phyloP scores from a whole-genome alignment of 805 yeast species.

The Yarrowia osloensis region DNA sequence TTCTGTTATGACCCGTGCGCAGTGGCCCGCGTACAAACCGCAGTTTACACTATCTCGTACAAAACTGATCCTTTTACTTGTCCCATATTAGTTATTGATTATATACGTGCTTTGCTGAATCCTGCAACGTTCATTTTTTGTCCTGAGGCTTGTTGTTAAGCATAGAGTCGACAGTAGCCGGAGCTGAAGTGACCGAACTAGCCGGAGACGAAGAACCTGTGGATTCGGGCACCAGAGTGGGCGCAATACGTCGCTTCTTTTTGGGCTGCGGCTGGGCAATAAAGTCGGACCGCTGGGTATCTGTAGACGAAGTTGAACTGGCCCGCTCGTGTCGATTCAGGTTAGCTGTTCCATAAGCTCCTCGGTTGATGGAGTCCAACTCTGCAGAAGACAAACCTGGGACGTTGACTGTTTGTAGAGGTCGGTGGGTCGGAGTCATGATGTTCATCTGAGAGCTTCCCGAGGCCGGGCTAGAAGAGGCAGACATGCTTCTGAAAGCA shows the following conservation, averaged over 20 bases:
- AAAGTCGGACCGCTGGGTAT: slow-evolving; percentile 6
- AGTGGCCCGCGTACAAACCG: too few relatives aligned
- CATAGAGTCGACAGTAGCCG: slow-evolving; percentile 6
- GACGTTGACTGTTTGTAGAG: neutral
- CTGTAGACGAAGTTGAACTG: slow-evolving; percentile 26
- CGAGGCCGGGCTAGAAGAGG: slow-evolving; percentile 33
- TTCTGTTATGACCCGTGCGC: too few relatives aligned
- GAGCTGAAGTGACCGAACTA: neutral
- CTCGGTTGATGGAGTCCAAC: slow-evolving; percentile 22
- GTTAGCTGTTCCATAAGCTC: slow-evolving; percentile 27
- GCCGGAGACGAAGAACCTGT: neutral
- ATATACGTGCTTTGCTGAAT: neutral
- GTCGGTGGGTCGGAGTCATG: slow-evolving; percentile 27
- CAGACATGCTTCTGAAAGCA: slow-evolving; percentile 13
- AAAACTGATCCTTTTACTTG: neutral
- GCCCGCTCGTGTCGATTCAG: slow-evolving; percentile 31
- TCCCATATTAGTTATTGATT: neutral
- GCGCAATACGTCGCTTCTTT: slow-evolving; percentile 46
- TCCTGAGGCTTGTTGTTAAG: slow-evolving; percentile 1
- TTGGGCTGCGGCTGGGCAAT: slow-evolving; percentile 32
- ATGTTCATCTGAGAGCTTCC: slow-evolving; percentile 31
- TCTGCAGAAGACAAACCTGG: slow-evolving; percentile 14
- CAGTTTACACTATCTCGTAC: too few relatives aligned
- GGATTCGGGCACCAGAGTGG: slow-evolving; percentile 40
- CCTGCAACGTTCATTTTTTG: neutral